Percentiles rank a stretch among this genome's conserved stretches.
Conservation (phyloP, 257 asterid genomes). For the Perilla frutescens region DNA sequence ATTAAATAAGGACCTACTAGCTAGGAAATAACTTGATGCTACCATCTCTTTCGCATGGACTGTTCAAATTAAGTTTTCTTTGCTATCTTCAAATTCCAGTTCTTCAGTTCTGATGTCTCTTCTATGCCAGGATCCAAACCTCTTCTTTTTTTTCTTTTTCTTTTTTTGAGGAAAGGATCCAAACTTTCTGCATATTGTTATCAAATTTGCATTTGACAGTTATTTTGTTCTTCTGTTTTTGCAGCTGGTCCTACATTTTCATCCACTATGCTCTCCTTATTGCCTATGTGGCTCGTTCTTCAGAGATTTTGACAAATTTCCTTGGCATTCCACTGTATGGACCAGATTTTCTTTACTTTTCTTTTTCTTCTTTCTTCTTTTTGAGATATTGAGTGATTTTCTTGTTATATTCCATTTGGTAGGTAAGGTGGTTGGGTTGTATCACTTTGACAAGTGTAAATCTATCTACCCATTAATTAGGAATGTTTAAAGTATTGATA, state of each 20-base stretch:
- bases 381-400: slow-evolving; percentile 12
- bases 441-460: not conserved
- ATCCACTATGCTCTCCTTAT: slow-evolving; percentile 95
- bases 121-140: not conserved
- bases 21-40: too few relatives aligned
- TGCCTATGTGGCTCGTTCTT: slow-evolving; percentile 95
- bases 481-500: not conserved
- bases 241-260: slow-evolving; percentile 96
- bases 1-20: too few relatives aligned
- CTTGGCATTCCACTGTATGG: slow-evolving; percentile 79
- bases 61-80: too few relatives aligned
- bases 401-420: slow-evolving; percentile 18
- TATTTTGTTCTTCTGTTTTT: slow-evolving; percentile 34
- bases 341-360: slow-evolving; percentile 1
- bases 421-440: not conserved
- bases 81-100: not conserved
- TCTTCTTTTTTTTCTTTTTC: not conserved
- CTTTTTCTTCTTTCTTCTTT: not conserved
- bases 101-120: not conserved
- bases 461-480: not conserved
- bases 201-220: slow-evolving; percentile 34
- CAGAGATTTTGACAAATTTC: slow-evolving; percentile 84
- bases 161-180: not conserved
- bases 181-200: not conserved
- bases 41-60: too few relatives aligned